These are phyloP conservation scores for Candida sanyaensis DNA, from an alignment of 1,139 yeast genomes.

Conservation along the genomic window DNA sequence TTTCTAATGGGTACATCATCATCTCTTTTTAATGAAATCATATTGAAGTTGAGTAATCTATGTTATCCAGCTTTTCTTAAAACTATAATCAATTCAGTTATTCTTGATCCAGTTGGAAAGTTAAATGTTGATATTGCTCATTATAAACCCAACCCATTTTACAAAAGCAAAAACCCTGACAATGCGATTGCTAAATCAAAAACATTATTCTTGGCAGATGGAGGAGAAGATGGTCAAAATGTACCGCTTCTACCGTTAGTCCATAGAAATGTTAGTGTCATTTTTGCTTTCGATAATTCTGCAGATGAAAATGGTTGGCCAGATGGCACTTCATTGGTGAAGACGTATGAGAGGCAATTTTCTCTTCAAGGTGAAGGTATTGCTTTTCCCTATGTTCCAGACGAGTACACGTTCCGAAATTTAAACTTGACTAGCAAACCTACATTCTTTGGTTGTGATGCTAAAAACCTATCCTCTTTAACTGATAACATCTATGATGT, in stretches of 20 bases:
- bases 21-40: conserved; percentile 57
- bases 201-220: conserved; percentile 29
- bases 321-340: conserved; percentile 32
- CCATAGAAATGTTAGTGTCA: conserved; percentile 26
- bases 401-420: conserved; percentile 29
- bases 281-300: conserved; percentile 33
- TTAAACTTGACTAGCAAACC: conserved; percentile 44
- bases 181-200: conserved; percentile 17
- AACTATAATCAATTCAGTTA: conserved; percentile 38
- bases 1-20: conserved; percentile 79
- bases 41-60: conserved; percentile 3
- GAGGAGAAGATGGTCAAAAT: conserved; percentile 35
- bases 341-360: conserved; percentile 37
- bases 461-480: conserved; percentile 37
- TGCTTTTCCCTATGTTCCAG: conserved; percentile 42
- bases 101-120: conserved; percentile 10
- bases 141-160: conserved; percentile 55
- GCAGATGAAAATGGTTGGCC: conserved; percentile 36
- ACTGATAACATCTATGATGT: conserved; percentile 34
- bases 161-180: conserved; percentile 21
- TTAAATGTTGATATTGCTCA: conserved; percentile 36
- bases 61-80: conserved; percentile 21
- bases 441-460: conserved; percentile 48
- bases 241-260: conserved; percentile 31
- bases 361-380: conserved; percentile 29